These are phyloP conservation scores for Crotalaria pallida DNA, from an alignment of 306 rosid genomes.

Conservation along the genomic window DNA sequence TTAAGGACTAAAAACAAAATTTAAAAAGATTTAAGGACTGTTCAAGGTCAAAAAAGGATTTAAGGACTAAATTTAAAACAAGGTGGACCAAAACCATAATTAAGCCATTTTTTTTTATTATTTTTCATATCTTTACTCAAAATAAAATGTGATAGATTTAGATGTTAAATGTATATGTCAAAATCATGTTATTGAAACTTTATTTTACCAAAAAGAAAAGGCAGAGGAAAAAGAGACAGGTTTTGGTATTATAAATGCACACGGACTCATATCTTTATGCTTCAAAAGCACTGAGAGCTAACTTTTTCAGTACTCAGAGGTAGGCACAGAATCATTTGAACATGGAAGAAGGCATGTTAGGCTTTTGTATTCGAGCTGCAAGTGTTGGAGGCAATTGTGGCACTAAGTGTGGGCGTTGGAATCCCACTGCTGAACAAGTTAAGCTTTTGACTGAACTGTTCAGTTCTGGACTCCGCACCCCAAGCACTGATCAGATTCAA, in stretches of 20 bases:
- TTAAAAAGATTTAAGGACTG: too few relatives aligned
- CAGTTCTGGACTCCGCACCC: slow-evolving; percentile 86
- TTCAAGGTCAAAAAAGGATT: too few relatives aligned
- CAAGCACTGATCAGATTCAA: slow-evolving; percentile 93
- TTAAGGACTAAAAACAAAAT: too few relatives aligned
- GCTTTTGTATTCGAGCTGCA: slow-evolving; percentile 46
- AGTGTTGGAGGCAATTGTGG: slow-evolving; percentile 35
- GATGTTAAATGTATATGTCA: too few relatives aligned
- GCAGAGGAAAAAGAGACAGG: not conserved
- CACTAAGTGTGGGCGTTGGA: slow-evolving; percentile 95
- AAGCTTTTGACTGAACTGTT: slow-evolving; percentile 75
- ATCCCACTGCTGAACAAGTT: slow-evolving; percentile 83
- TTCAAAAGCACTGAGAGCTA: slow-evolving; percentile 39
- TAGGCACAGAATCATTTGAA: slow-evolving; percentile 23
- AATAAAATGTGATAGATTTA: too few relatives aligned
- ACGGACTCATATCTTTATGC: slow-evolving; percentile 46
- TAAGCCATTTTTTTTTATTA: too few relatives aligned
- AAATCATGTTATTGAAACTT: too few relatives aligned
- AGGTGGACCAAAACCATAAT: too few relatives aligned
- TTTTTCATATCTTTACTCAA: too few relatives aligned
- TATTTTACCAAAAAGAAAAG: too few relatives aligned
- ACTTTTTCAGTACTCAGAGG: slow-evolving; percentile 25
- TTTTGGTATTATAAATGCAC: slow-evolving; percentile 52
- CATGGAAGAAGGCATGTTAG: slow-evolving; percentile 72
- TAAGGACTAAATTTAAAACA: too few relatives aligned